Percentiles rank a stretch among this genome's conserved stretches.
phyloP scores from a whole-genome alignment of 805 yeast species.

The Cyberlindnera misumaiensis region DNA sequence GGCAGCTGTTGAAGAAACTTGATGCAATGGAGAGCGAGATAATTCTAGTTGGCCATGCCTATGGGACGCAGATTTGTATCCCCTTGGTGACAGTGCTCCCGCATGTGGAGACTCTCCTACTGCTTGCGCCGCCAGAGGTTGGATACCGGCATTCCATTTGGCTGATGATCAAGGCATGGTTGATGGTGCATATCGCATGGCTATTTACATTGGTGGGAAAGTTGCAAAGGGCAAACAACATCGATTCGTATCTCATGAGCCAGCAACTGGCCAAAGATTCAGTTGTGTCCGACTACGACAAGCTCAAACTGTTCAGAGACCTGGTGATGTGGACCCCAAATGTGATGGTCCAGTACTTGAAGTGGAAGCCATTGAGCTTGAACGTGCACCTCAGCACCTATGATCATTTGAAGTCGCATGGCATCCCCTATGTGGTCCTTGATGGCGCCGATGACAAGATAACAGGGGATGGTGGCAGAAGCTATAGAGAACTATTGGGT shows the following conservation, averaged over 20 bases:
- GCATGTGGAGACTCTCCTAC: slow-evolving; percentile 17
- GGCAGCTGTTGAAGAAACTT: slow-evolving; percentile 5
- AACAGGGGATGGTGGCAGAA: slow-evolving; percentile 18
- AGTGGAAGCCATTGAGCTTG: slow-evolving; percentile 14
- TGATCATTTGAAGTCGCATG: slow-evolving; percentile 1
- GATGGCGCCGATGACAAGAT: slow-evolving; percentile 20
- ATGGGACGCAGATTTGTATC: slow-evolving; percentile 56
- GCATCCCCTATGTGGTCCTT: slow-evolving; percentile 10
- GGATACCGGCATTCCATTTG: slow-evolving; percentile 4
- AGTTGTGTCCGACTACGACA: slow-evolving; percentile 10
- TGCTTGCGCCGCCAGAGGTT: slow-evolving; percentile 44
- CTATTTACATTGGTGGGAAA: slow-evolving; percentile 18
- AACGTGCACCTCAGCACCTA: slow-evolving; percentile 12
- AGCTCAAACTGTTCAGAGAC: slow-evolving; percentile 23
- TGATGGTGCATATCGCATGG: slow-evolving; percentile 5
- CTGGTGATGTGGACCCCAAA: slow-evolving; percentile 15
- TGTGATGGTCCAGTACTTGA: slow-evolving; percentile 16
- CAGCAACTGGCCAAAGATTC: slow-evolving; percentile 12
- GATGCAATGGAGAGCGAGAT: slow-evolving; percentile 14
- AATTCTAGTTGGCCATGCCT: slow-evolving; percentile 62
- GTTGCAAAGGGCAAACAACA: slow-evolving; percentile 20
- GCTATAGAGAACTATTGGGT: slow-evolving; percentile 17
- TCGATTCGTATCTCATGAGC: slow-evolving; percentile 14
- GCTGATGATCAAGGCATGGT: slow-evolving; percentile 1
- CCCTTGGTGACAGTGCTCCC: slow-evolving; percentile 26